These are phyloP conservation scores for Fremontodendron californicum DNA, from an alignment of 345 rosid species.

Conservation along the genomic window DNA sequence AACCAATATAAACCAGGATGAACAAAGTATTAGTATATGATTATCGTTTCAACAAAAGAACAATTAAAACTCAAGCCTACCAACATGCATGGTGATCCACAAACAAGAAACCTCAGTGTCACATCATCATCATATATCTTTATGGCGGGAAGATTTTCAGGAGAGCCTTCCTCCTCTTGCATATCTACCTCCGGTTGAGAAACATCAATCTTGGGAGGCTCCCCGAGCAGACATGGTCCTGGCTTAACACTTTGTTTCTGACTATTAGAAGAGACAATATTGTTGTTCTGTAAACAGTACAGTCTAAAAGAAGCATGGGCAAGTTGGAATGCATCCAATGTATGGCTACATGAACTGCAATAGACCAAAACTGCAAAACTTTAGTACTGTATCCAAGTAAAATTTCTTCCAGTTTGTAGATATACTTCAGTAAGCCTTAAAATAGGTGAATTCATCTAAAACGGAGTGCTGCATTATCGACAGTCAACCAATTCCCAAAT, in stretches of 20 bases:
- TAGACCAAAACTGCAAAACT: slow-evolving; percentile 6
- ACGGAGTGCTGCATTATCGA: not conserved
- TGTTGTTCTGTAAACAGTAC: slow-evolving; percentile 52
- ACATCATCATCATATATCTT: slow-evolving; percentile 96
- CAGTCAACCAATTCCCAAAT: not conserved
- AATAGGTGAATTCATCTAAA: slow-evolving; percentile 10
- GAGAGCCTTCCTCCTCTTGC: slow-evolving; percentile 70
- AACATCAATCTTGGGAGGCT: slow-evolving; percentile 78
- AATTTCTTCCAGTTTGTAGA: slow-evolving; percentile 4
- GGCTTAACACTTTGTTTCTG: slow-evolving; percentile 43
- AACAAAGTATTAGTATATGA: slow-evolving; percentile 1
- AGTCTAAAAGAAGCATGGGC: slow-evolving; percentile 86
- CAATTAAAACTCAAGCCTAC: slow-evolving; percentile 38
- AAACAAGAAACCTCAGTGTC: slow-evolving; percentile 77
- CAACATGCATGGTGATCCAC: slow-evolving; percentile 61
- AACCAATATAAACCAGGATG: slow-evolving; percentile 13
- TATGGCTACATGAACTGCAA: slow-evolving; percentile 86
- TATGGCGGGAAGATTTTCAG: slow-evolving; percentile 71
- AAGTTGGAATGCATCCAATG: slow-evolving; percentile 89
- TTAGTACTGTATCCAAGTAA: not conserved
- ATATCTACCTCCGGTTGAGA: slow-evolving; percentile 53
- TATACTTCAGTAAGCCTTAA: not conserved
- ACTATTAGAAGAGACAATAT: slow-evolving; percentile 33
- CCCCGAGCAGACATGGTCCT: slow-evolving; percentile 84
- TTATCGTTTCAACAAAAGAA: slow-evolving; percentile 13